phyloP scores from a whole-genome alignment of 192 early-diverging fungal genomes.

The Umbelopsis sp. region DNA sequence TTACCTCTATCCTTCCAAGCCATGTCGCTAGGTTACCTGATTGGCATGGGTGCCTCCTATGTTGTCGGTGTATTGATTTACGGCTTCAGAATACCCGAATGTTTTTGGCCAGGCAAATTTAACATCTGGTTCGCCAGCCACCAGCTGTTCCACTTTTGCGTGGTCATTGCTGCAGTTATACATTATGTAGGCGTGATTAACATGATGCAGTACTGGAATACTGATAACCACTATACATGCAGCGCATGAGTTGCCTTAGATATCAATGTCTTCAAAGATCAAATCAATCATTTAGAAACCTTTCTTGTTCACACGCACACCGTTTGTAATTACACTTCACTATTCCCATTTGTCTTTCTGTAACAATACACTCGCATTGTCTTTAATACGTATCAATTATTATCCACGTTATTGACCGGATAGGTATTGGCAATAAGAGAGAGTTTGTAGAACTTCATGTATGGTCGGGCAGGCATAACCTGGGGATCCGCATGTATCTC shows the following conservation, averaged over 20 bases:
- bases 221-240: constrained; percentile 1
- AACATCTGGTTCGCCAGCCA: constrained; percentile 58
- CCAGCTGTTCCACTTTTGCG: constrained; percentile 23
- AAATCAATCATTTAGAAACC: no score
- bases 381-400: no score
- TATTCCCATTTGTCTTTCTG: no score
- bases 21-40: constrained; percentile 61
- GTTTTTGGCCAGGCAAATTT: constrained; percentile 79
- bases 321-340: no score
- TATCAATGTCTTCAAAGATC: no score
- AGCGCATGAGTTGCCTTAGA: background rate
- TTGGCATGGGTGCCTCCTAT: constrained; percentile 75
- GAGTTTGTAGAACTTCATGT: no score
- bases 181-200: constrained; percentile 16
- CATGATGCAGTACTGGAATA: constrained; percentile 22
- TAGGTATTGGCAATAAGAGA: no score
- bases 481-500: no score
- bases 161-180: constrained; percentile 7
- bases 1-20: constrained; percentile 33
- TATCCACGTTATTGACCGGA: no score
- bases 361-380: no score
- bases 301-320: no score
- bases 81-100: constrained; percentile 76
- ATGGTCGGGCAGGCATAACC: no score
- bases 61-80: constrained; percentile 82